Evolutionary conservation across 1,139 yeast species (phyloP).

Genomic region (Pichia sp.): DNA sequence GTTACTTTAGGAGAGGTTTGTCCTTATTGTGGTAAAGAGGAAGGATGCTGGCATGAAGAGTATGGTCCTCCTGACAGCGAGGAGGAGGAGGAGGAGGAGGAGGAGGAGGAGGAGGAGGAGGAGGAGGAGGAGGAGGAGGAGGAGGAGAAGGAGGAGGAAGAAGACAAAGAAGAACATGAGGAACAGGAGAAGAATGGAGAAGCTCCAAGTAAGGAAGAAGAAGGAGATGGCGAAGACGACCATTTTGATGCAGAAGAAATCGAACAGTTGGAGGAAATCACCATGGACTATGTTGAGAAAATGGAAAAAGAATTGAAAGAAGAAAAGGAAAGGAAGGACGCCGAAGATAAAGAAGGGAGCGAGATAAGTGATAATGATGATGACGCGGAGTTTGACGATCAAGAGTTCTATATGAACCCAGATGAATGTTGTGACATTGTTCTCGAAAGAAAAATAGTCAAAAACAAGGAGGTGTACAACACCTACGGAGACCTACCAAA

Average conservation of each 20-base stretch:
- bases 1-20: conserved; percentile 72
- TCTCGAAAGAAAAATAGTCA: conserved; percentile 37
- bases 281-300: conserved; percentile 37
- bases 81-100: conserved; percentile 30
- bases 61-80: conserved; percentile 32
- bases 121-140: conserved; percentile 27
- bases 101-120: conserved; percentile 32
- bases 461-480: conserved; percentile 63
- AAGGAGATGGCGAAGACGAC: conserved; percentile 24
- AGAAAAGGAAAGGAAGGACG: conserved; percentile 25
- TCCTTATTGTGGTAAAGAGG: conserved; percentile 62
- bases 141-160: conserved; percentile 28
- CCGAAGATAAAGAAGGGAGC: conserved; percentile 30
- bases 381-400: conserved; percentile 12
- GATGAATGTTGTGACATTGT: conserved; percentile 58
- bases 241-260: conserved; percentile 27
- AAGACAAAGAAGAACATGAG: conserved; percentile 25
- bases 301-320: conserved; percentile 34
- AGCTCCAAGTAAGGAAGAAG: conserved; percentile 22
- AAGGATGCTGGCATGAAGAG: conserved; percentile 48
- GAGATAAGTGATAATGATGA: conserved; percentile 28
- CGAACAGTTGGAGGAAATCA: conserved; percentile 34
- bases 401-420: conserved; percentile 30
- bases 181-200: not conserved
- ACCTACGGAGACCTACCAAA: conserved; percentile 77